Conservation (phyloP, 257 asterid genomes). For the Solanum lycopersicoides region DNA sequence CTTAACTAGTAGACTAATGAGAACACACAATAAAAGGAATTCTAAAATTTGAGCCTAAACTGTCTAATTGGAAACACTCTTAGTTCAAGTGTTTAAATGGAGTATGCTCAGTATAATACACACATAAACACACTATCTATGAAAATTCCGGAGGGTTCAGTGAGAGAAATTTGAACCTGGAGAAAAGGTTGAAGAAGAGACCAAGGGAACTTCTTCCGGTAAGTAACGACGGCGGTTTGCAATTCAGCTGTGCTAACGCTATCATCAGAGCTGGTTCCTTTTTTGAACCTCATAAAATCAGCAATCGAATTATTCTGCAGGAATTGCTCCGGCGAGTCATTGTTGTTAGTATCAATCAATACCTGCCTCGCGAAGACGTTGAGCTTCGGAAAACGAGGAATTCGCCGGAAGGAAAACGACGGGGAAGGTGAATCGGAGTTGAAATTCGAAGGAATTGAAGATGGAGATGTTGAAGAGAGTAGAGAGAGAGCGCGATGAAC, state of each 20-base stretch:
- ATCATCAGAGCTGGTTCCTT: constrained; percentile 8
- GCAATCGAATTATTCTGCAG: constrained; percentile 67
- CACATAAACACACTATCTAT: neutral
- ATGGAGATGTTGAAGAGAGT: constrained; percentile 31
- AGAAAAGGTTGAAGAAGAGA: constrained; percentile 79
- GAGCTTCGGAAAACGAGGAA: constrained; percentile 17
- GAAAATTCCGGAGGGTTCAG: neutral
- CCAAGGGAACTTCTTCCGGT: constrained; percentile 93
- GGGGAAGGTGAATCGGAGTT: constrained; percentile 20
- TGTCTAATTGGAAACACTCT: neutral
- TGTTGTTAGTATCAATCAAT: neutral
- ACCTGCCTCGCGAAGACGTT: constrained; percentile 22
- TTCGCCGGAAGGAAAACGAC: neutral
- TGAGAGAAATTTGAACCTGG: constrained; percentile 27
- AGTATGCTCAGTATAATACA: neutral
- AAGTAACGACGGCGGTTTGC: constrained; percentile 84
- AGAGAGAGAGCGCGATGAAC: constrained; percentile 38
- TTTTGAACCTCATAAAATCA: constrained; percentile 86
- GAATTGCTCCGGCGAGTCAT: constrained; percentile 52
- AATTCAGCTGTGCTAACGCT: constrained; percentile 37
- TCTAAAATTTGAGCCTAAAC: neutral
- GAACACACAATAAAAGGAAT: neutral
- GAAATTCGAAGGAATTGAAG: constrained; percentile 31
- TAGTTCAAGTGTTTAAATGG: neutral
- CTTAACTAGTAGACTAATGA: neutral